These are phyloP conservation scores for Ceratopteris richardii DNA, from an alignment of 75 land plant genomes.

Conservation along the genomic window DNA sequence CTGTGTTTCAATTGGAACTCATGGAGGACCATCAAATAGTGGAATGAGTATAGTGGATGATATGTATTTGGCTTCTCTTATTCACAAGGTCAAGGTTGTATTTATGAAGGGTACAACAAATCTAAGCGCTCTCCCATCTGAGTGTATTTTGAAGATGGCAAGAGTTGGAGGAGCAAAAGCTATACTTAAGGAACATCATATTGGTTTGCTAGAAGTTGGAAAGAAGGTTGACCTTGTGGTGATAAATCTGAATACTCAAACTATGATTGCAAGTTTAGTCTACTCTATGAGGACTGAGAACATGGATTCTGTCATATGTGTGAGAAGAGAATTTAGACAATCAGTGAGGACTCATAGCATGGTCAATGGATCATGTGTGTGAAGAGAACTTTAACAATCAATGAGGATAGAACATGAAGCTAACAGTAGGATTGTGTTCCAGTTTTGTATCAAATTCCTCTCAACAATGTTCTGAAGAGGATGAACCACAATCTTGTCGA, in stretches of 20 bases:
- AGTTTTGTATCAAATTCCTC: too few species aligned
- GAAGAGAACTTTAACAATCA: too few species aligned
- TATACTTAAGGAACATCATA: constrained; percentile 79
- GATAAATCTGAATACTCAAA: constrained; percentile 62
- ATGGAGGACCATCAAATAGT: too few species aligned
- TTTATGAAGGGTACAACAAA: constrained; percentile 65
- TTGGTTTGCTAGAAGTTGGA: constrained; percentile 88
- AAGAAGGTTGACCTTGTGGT: constrained; percentile 89
- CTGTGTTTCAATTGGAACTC: too few species aligned
- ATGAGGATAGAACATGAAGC: constrained; percentile 31
- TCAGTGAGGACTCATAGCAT: constrained; percentile 95
- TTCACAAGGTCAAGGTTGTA: constrained; percentile 80
- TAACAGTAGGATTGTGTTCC: constrained; percentile 33
- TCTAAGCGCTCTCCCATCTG: constrained; percentile 83
- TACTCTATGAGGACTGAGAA: constrained; percentile 91
- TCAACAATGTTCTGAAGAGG: constrained; percentile 34
- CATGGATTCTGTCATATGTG: constrained; percentile 84
- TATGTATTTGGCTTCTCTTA: constrained; percentile 89
- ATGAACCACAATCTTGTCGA: too few species aligned
- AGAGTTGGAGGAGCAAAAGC: constrained; percentile 84
- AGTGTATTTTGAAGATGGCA: constrained; percentile 71
- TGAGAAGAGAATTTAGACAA: constrained; percentile 52
- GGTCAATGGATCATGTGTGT: too few species aligned
- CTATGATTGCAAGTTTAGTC: constrained; percentile 87
- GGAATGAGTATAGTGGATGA: constrained; percentile 99